Conservation (phyloP, 1,139 yeast genomes). For the Zhuliangozyma blackwelliae region DNA sequence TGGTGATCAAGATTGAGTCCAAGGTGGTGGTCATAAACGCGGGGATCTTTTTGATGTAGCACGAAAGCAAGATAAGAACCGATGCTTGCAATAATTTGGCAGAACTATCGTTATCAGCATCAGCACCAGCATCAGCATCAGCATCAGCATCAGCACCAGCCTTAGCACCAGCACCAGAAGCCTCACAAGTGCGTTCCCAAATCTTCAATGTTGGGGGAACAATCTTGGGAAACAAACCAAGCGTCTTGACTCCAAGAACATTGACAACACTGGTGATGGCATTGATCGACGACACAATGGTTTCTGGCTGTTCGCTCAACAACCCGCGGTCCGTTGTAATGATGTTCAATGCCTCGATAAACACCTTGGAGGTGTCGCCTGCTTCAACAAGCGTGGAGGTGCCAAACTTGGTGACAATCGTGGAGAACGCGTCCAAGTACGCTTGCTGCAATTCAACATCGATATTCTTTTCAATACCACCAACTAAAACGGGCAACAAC, state of each 20-base stretch:
- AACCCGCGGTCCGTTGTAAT: conserved; percentile 54
- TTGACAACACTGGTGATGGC: conserved; percentile 68
- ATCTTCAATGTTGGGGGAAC: conserved; percentile 69
- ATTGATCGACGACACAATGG: conserved; percentile 71
- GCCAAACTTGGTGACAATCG: conserved; percentile 62
- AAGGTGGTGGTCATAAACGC: conserved; percentile 74
- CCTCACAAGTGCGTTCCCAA: conserved; percentile 31
- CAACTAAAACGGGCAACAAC: conserved; percentile 46
- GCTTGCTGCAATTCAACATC: conserved; percentile 58
- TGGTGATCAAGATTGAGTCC: conserved; percentile 52
- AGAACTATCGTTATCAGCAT: conserved; percentile 21
- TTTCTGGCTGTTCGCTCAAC: conserved; percentile 49
- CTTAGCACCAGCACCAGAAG: too few relatives aligned
- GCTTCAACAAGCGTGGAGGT: conserved; percentile 11
- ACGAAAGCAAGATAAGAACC: conserved; percentile 65
- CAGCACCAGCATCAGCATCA: conserved; percentile 5
- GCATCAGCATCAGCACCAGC: too few relatives aligned
- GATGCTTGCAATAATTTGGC: conserved; percentile 56
- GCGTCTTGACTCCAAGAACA: conserved; percentile 77
- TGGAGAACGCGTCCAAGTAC: conserved; percentile 65
- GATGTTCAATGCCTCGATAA: conserved; percentile 48
- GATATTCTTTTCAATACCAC: conserved; percentile 36
- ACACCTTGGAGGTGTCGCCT: conserved; percentile 38
- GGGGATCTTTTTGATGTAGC: conserved; percentile 80
- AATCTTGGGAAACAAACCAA: conserved; percentile 81